Evolutionary conservation across 2,329 filamentous ascomycete species (phyloP).

Genomic region (Pseudogymnoascus destructans): DNA sequence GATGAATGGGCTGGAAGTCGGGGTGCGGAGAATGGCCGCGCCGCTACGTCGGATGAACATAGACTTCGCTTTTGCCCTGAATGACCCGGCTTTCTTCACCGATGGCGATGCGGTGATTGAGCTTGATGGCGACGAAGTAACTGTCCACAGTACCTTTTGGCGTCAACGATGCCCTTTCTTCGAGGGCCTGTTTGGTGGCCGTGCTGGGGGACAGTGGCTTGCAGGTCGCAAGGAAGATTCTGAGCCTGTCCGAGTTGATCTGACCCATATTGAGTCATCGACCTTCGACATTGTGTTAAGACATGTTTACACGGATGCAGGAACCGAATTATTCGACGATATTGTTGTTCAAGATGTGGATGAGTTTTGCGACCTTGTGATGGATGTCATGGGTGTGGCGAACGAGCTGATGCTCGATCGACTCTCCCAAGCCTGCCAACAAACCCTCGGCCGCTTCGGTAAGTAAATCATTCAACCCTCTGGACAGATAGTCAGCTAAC

Average conservation of each 20-base stretch:
- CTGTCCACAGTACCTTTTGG: constrained; percentile 64
- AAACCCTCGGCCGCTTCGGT: constrained; percentile 66
- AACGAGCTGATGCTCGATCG: constrained; percentile 94
- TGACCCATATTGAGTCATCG: constrained; percentile 62
- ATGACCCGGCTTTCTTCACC: constrained; percentile 58
- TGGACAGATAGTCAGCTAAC: constrained; percentile 17
- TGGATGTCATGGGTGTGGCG: constrained; percentile 80
- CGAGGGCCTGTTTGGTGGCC: constrained; percentile 75
- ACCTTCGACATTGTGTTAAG: constrained; percentile 69
- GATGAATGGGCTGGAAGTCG: constrained; percentile 59
- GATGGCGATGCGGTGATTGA: constrained; percentile 71
- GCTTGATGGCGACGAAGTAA: constrained; percentile 57
- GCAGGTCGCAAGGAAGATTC: constrained; percentile 45
- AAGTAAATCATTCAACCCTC: constrained; percentile 18
- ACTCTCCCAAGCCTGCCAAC: constrained; percentile 80
- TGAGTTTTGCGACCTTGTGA: constrained; percentile 74
- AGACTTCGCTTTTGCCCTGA: constrained; percentile 59
- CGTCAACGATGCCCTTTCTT: constrained; percentile 89
- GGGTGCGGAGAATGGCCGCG: constrained; percentile 60
- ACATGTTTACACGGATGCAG: constrained; percentile 73
- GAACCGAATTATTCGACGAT: constrained; percentile 68
- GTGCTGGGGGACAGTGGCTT: constrained; percentile 75
- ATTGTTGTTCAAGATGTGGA: constrained; percentile 60
- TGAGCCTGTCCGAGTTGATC: constrained; percentile 55
- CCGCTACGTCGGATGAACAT: constrained; percentile 49